Base-by-base conservation (phyloP, 768 basidiomycete species). In the Dioszegia hungarica region DNA sequence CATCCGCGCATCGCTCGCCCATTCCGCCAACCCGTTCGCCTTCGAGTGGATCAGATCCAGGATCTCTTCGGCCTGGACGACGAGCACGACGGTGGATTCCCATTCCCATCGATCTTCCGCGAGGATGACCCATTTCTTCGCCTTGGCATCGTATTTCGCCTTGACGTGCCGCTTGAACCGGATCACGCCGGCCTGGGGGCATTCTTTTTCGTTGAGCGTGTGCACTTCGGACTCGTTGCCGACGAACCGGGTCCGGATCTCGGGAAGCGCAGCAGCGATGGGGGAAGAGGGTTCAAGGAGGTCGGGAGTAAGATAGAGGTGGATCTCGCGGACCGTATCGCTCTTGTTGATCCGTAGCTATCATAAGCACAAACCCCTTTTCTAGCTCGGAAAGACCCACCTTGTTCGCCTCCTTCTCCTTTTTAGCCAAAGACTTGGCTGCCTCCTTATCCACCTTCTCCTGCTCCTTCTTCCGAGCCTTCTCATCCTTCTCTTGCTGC, bases 241-340 rank as follows among this genome's bases (percentile, higher is more conserved):
- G 17, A 58, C 55, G 25, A 75, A 34, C 31, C 64, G 37, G 14
- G 54, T 51, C 8, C 33, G 20, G 33, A 73, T 67, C 43, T 71
- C 69, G 34, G 73, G 71, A 12, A 69, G 41, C 5, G 72, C 62
- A 15, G 57, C 61, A 19, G 71, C 67, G 29, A 75, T 66, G n/a
- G 63, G 60, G 14, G 71, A 62, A 5, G 56, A 51, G 12, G 69
- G 65, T 2, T 31, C 31, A 3, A 49, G 27, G 20, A 70, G 59
- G 37, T 70, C 67, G 11, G 57, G 33, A 1, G 74, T 70, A 29
- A 73, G 54, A 49, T 70, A 70, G 10, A 72, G 40, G 34, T 69
- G 59, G 36, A 75, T 59, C 52, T 75, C 70, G 10, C 67, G 63
- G 45, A 75, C 60, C 0, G 67, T 58, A n/a, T 70, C 72, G 49